A percentile compares a stretch with the other conserved stretches of the same genome.
Evolutionary conservation across 2,329 filamentous ascomycete genomes (phyloP).

Genomic region (Xylaria sp.): DNA sequence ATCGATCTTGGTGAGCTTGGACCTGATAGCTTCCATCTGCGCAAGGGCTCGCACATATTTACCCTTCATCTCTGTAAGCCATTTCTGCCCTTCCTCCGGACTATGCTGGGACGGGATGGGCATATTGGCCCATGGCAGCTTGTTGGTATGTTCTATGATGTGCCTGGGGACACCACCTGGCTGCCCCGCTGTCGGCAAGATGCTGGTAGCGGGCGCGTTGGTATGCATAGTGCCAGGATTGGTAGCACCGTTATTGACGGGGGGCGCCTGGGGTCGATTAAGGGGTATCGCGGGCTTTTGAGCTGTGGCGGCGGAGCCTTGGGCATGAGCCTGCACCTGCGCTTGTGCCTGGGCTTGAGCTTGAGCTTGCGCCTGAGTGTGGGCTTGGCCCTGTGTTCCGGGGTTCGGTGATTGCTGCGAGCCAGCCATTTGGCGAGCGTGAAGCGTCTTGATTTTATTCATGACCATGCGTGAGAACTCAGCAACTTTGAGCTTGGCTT

Average conservation of each 20-base stretch:
- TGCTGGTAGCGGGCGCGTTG: slow-evolving; percentile 15
- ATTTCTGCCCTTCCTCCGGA: slow-evolving; percentile 41
- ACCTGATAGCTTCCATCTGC: slow-evolving; percentile 44
- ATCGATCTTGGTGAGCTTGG: slow-evolving; percentile 37
- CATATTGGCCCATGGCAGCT: slow-evolving; percentile 42
- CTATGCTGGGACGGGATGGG: slow-evolving; percentile 30
- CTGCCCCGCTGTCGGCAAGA: slow-evolving; percentile 1
- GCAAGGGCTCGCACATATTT: slow-evolving; percentile 42
- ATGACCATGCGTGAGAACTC: slow-evolving; percentile 70
- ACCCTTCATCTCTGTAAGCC: slow-evolving; percentile 36
- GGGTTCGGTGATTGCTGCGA: slow-evolving; percentile 18
- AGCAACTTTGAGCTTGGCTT: slow-evolving; percentile 65
- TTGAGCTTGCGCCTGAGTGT: slow-evolving; percentile 30
- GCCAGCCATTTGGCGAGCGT: slow-evolving; percentile 42
- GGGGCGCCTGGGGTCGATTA: slow-evolving; percentile 35
- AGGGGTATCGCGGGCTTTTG: slow-evolving; percentile 35
- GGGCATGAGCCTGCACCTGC: slow-evolving; percentile 37
- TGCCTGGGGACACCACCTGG: slow-evolving; percentile 34
- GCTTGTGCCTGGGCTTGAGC: slow-evolving; percentile 33
- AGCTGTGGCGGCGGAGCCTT: slow-evolving; percentile 34
- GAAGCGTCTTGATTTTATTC: slow-evolving; percentile 56
- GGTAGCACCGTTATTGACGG: slow-evolving; percentile 11
- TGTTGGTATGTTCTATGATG: slow-evolving; percentile 43
- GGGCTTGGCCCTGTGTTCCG: slow-evolving; percentile 21
- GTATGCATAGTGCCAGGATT: slow-evolving; percentile 21